Conservation (phyloP, 306 rosid genomes). For the Lupinus albus region DNA sequence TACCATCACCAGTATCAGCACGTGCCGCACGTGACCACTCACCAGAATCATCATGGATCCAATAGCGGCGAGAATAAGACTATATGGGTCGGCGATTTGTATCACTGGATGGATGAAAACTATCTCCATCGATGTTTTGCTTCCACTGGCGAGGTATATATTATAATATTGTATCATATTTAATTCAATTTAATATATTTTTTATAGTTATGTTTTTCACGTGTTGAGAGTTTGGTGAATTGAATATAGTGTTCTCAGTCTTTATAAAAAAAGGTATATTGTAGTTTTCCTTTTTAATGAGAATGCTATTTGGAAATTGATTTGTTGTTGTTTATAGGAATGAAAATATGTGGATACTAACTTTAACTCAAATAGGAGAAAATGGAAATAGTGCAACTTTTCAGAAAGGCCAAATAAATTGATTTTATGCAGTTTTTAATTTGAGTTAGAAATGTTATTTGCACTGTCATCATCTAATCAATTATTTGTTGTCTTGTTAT, state of each 20-base stretch:
- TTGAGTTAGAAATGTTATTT: slow-evolving; percentile 13
- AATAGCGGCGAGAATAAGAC: slow-evolving; percentile 72
- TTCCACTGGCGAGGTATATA: slow-evolving; percentile 72
- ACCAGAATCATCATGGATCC: slow-evolving; percentile 63
- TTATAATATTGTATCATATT: neutral
- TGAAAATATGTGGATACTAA: slow-evolving; percentile 30
- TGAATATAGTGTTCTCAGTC: neutral
- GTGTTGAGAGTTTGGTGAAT: neutral
- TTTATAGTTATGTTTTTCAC: neutral
- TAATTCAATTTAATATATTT: neutral
- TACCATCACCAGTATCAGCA: slow-evolving; percentile 65
- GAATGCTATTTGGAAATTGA: too few species aligned
- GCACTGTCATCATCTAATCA: too few species aligned
- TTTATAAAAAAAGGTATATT: too few species aligned
- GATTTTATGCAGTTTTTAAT: neutral
- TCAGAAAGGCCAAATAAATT: slow-evolving; percentile 1
- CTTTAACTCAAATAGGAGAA: slow-evolving; percentile 14
- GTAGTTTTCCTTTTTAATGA: neutral
- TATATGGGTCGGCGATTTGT: slow-evolving; percentile 93
- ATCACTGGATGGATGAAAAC: slow-evolving; percentile 93
- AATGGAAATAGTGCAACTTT: slow-evolving; percentile 8
- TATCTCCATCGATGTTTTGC: slow-evolving; percentile 87
- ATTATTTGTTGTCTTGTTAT: too few species aligned
- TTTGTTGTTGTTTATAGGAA: neutral
- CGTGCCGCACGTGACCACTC: slow-evolving; percentile 54